Evolutionary conservation across 1,284 basidiomycete species (phyloP), one percentile per base, ranked within the genome.

Genomic region (Cryptococcus floricola): DNA sequence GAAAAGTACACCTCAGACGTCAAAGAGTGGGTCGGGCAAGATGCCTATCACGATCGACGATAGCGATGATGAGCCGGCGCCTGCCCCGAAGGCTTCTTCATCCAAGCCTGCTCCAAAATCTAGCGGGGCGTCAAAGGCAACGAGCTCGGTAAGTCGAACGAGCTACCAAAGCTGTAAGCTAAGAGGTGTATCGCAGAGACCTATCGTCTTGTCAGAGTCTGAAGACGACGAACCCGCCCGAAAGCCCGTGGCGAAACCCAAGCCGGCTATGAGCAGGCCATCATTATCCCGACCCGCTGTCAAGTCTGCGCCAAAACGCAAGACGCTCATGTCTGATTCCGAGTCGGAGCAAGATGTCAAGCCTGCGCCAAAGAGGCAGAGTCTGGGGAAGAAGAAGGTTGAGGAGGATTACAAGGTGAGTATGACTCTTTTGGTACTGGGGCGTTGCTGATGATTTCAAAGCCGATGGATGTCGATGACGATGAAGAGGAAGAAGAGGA

Each of bases 331-430:
- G 6, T 43, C 34, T 12, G 53, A 56, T 18, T 56, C 59, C 13
- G 54, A 58, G 12, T 44, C 49, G 48, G 58, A 58, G 13, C 65
- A 73, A 19, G 72, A 69, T 41, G 39, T 62, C 14, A 69, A 66
- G 67, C 51, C 41, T 13, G 67, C 74, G 14, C 71, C 70, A 63
- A 77, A 72, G 65, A 63, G 63, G 68, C 60, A 71, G 47, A 61
- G 62, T 23, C 6, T 65, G 6, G 66, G 31, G 48, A 18, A 53
- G 50, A n/a, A 53, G 51, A 56, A 34, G 31, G 45, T 4, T 16
- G 27, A 27, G 12, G 27, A 46, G 45, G 23, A 46, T 16, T 46
- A 16, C 27, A 16, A 25, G 19, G 41, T 42, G 41, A 42, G 41
- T 16, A 39, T 3, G 31, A 6, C 31, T 8, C 10, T 34, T 7